These are phyloP conservation scores for Scytalidium sp. DNA, from an alignment of 2,329 filamentous ascomycete genomes.

Conservation along the genomic window DNA sequence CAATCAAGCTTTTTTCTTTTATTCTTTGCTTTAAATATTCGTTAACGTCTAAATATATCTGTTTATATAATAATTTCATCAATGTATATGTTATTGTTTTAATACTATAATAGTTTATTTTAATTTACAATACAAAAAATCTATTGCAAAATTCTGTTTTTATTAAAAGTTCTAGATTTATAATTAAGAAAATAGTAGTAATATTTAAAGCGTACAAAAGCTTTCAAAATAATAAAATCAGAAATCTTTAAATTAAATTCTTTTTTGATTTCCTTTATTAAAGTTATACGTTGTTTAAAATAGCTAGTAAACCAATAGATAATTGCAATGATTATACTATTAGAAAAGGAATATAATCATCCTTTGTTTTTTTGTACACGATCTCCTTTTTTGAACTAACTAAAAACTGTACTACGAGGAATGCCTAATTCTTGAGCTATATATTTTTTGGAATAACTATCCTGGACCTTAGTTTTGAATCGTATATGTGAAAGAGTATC, in stretches of 20 bases:
- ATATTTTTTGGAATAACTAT: constrained; percentile 6
- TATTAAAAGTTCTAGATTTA: constrained; percentile 5
- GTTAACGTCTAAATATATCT: constrained; percentile 5
- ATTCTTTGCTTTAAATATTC: constrained; percentile 6
- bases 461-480: constrained; percentile 5
- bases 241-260: background rate
- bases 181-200: constrained; percentile 8
- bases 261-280: constrained; percentile 3
- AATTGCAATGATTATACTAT: constrained; percentile 5
- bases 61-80: constrained; percentile 6
- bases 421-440: constrained; percentile 5
- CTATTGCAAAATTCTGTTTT: constrained; percentile 7
- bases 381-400: background rate
- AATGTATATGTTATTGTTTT: constrained; percentile 5
- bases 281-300: constrained; percentile 2
- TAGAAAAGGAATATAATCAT: constrained; percentile 1
- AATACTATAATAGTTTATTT: constrained; percentile 9
- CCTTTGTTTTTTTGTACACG: background rate
- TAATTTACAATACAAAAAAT: constrained; percentile 10
- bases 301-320: constrained; percentile 9
- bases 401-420: background rate
- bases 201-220: constrained; percentile 9
- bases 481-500: constrained; percentile 7
- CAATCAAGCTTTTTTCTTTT: constrained; percentile 9
- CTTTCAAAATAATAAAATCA: constrained; percentile 2